phyloP scores from a whole-genome alignment of 2,329 filamentous ascomycete genomes.

The Helicocarpus griseus region DNA sequence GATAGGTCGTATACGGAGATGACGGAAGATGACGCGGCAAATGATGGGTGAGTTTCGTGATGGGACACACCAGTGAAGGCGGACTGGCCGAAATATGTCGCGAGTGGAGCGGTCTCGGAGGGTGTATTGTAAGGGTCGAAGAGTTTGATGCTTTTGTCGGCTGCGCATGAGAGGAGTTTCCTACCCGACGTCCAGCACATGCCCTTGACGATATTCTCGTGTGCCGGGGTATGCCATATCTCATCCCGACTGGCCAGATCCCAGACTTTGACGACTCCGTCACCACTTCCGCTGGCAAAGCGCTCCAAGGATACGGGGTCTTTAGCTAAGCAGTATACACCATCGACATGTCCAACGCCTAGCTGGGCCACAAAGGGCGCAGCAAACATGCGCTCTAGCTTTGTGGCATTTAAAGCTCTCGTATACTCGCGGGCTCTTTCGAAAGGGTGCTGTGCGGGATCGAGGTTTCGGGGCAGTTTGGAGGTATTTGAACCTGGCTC shows the following conservation, averaged over 20 bases:
- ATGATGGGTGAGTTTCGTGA: conserved; percentile 67
- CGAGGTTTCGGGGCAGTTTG: conserved; percentile 48
- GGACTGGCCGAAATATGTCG: conserved; percentile 73
- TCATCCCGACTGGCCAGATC: conserved; percentile 64
- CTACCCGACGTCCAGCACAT: conserved; percentile 80
- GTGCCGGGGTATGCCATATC: conserved; percentile 68
- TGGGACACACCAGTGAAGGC: conserved; percentile 79
- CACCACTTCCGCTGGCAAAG: conserved; percentile 75
- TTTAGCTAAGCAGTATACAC: conserved; percentile 71
- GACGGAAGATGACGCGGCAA: conserved; percentile 64
- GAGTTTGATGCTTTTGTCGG: conserved; percentile 78
- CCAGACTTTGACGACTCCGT: conserved; percentile 92
- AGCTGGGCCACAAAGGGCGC: conserved; percentile 78
- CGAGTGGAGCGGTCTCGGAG: conserved; percentile 58
- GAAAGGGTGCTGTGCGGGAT: conserved; percentile 81
- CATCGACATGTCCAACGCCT: conserved; percentile 84
- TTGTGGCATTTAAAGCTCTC: conserved; percentile 70
- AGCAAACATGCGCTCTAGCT: conserved; percentile 87
- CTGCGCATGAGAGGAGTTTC: conserved; percentile 77
- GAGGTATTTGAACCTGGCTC: conserved; percentile 36
- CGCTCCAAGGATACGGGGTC: conserved; percentile 65
- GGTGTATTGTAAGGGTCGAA: conserved; percentile 78
- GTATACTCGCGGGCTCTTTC: conserved; percentile 83
- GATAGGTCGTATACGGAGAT: conserved; percentile 87
- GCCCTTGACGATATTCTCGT: conserved; percentile 89